A percentile compares a stretch with the other conserved stretches of the same genome.
Evolutionary conservation across 2,329 filamentous ascomycete species (phyloP).

Genomic region (Cladosporium sp.): DNA sequence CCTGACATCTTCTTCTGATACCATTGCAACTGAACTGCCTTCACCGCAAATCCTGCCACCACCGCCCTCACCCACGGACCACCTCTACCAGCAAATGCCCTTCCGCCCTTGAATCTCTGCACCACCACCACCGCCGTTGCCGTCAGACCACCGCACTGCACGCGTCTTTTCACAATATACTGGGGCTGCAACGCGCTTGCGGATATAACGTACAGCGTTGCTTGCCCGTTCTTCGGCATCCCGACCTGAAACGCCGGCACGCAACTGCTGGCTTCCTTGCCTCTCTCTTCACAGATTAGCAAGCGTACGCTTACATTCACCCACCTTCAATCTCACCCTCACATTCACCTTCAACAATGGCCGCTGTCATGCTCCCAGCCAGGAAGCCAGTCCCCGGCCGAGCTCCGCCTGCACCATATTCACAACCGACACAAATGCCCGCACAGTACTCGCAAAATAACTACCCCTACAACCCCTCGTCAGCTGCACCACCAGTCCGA

Average conservation of each 20-base stretch:
- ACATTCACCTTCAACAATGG: slow-evolving; percentile 16
- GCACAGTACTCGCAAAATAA: slow-evolving; percentile 7
- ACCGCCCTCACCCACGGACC: not conserved
- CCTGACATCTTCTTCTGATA: not conserved
- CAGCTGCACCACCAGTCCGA: slow-evolving; percentile 4
- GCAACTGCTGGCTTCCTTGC: slow-evolving; percentile 12
- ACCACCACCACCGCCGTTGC: not conserved
- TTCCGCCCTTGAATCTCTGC: not conserved
- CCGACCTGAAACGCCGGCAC: slow-evolving; percentile 14
- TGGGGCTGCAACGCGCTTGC: not conserved
- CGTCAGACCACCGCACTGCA: not conserved
- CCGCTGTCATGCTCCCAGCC: slow-evolving; percentile 15
- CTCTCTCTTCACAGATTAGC: not conserved
- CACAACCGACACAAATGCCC: slow-evolving; percentile 3
- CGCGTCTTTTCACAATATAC: not conserved
- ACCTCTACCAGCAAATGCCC: not conserved
- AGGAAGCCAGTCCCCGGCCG: slow-evolving; percentile 18
- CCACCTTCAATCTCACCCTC: not conserved
- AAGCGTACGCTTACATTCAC: not conserved
- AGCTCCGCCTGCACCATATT: slow-evolving; percentile 13
- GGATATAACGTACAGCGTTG: not conserved
- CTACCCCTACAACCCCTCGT: not conserved
- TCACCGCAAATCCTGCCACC: slow-evolving; percentile 3
- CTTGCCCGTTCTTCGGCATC: not conserved
- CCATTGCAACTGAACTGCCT: not conserved